A percentile compares a stretch with the other conserved stretches of the same genome.
Conservation (phyloP, 1,284 basidiomycete genomes). For the Ceratobasidium sp. region DNA sequence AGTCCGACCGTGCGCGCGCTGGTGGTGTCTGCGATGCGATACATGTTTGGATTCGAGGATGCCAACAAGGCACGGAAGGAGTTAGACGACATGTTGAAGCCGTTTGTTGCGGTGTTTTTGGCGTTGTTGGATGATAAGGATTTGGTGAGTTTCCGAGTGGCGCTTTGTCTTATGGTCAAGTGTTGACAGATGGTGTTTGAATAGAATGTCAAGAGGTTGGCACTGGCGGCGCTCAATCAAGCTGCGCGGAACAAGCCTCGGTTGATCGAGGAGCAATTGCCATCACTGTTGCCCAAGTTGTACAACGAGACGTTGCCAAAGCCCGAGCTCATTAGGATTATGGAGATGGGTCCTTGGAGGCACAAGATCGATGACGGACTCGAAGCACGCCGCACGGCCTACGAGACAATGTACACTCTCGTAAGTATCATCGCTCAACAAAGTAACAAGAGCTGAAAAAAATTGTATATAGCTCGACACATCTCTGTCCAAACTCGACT, state of each 20-base stretch:
- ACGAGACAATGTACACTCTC: slow-evolving; percentile 96
- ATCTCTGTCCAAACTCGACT: slow-evolving; percentile 82
- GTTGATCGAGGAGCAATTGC: slow-evolving; percentile 85
- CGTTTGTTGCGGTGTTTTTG: slow-evolving; percentile 88
- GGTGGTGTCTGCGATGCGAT: slow-evolving; percentile 91
- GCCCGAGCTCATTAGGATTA: slow-evolving; percentile 83
- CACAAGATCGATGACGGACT: slow-evolving; percentile 93
- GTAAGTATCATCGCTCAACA: slow-evolving; percentile 57
- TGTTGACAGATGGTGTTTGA: slow-evolving; percentile 4
- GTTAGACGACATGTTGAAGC: slow-evolving; percentile 88
- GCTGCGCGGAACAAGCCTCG: slow-evolving; percentile 94
- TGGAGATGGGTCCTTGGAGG: slow-evolving; percentile 98
- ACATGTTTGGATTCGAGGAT: slow-evolving; percentile 76
- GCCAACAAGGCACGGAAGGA: slow-evolving; percentile 80
- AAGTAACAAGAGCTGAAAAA: neutral
- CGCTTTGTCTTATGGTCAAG: no score
- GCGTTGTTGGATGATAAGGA: slow-evolving; percentile 85
- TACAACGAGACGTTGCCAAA: slow-evolving; percentile 87
- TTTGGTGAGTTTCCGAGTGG: slow-evolving; percentile 62
- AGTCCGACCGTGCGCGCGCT: slow-evolving; percentile 81
- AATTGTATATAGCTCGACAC: slow-evolving; percentile 76
- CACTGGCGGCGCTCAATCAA: slow-evolving; percentile 88
- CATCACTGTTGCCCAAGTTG: slow-evolving; percentile 76
- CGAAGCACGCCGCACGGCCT: slow-evolving; percentile 94
- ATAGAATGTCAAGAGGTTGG: slow-evolving; percentile 84